phyloP scores from a whole-genome alignment of 768 basidiomycete species.

The Russula virescens region DNA sequence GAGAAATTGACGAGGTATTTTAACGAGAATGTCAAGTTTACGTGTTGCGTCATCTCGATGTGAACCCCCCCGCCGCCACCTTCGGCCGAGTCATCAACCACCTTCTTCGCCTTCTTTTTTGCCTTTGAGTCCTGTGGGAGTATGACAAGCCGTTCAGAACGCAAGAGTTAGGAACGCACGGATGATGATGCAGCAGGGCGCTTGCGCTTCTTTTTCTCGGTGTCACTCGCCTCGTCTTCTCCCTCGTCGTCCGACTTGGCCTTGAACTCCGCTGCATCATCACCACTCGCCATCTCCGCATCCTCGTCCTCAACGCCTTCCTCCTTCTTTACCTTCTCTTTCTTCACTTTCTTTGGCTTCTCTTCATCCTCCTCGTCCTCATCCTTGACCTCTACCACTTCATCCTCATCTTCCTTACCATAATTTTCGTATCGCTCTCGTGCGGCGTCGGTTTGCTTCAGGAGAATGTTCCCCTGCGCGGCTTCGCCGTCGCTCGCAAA shows the following conservation, averaged over 20 bases:
- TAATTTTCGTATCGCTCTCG: conserved; percentile 23
- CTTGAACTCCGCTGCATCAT: conserved; percentile 40
- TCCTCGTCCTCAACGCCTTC: conserved; percentile 33
- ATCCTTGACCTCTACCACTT: conserved; percentile 36
- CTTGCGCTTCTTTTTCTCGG: conserved; percentile 58
- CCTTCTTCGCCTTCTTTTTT: conserved; percentile 42
- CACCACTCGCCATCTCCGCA: conserved; percentile 44
- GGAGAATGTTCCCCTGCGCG: conserved; percentile 80
- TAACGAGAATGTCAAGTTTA: conserved; percentile 88
- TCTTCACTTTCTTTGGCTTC: conserved; percentile 43
- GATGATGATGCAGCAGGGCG: conserved; percentile 41
- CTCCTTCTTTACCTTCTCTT: conserved; percentile 46
- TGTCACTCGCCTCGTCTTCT: conserved; percentile 38
- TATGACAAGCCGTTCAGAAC: background rate
- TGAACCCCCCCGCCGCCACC: conserved; percentile 50
- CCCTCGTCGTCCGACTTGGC: conserved; percentile 32
- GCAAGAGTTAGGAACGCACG: conserved; percentile 29
- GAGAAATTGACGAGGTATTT: conserved; percentile 98
- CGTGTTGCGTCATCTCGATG: conserved; percentile 87
- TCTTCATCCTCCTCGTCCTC: conserved; percentile 40
- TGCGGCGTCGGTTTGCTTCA: conserved; percentile 60
- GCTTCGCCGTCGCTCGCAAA: conserved; percentile 93
- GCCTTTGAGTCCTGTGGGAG: conserved; percentile 34
- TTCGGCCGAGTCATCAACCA: conserved; percentile 43
- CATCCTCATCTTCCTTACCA: conserved; percentile 25